Evolutionary conservation across 2,329 filamentous ascomycete species (phyloP), one percentile per base, ranked within the genome.

Genomic region (Pseudocercospora fuligena): DNA sequence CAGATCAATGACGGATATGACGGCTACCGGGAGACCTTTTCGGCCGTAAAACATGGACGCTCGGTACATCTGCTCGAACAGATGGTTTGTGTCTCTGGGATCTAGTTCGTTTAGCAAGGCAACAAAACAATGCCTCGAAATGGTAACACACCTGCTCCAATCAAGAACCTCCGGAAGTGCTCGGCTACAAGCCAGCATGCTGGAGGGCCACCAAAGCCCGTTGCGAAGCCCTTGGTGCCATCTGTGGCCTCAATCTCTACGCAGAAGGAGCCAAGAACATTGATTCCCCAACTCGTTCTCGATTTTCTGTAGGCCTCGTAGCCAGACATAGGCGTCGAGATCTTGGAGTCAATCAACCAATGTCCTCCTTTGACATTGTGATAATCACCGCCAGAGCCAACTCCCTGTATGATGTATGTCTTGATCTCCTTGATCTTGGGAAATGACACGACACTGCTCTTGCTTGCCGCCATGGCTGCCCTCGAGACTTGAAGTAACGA

Each of bases 21-120:
- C 90, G 61, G 94, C 94, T 11, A 94, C 87, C 1, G 94, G 91
- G 1, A 97, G 88, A 56, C 94, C 94, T 80, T 97, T 97, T 72
- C 94, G 90, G 68, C 94, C 94, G 77, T 97, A 97, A 84, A 97
- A 97, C 92, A 97, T 96, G 72, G 93, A 96, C 1, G 87, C 92
- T 67, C 93, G 89, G 84, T 97, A 97, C 94, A 97, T 97, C 79
- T 96, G 93, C 83, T 97, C 94, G 78, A 96, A 97, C 31, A 97
- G 84, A 69, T 94, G 87, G 80, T 97, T 97, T 61, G 92, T 96
- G 77, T 97, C 93, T 73, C 94, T 87, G 11, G 93, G 93, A 78
- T 97, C 94, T 88, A 69, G n/a, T 19, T 25, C 33, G 5, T 65
- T 76, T 49, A 72, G 69, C 43, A 46, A 59, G 36, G 56, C 27